Base-by-base conservation (phyloP, 169 alveolate genomes). In the Plasmodium falciparum region DNA sequence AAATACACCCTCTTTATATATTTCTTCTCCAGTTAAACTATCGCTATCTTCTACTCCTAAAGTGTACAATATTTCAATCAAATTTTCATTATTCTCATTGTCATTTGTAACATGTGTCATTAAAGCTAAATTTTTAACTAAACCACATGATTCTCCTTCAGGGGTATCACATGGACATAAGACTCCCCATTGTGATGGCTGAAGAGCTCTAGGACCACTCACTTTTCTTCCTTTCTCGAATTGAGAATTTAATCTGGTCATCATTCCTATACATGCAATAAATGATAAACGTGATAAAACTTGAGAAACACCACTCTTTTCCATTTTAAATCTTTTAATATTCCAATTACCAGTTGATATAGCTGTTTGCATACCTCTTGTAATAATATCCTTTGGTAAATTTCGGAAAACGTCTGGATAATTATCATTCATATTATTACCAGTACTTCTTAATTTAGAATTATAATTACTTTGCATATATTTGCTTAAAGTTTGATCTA, bases 91-190 rank as follows among this genome's bases (percentile, higher is more conserved):
- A 75, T 97, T 97, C 43, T 95, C 98, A 74, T 96, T 97, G 75
- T 97, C 99, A n/a, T 97, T 97, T 2, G 99, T 98, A n/a, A 99
- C 99, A 93, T 99, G 99, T 13, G 99, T 98, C 94, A 99, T 96
- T 69, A 99, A 88, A 2, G 99, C 98, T 74, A 99, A 96, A 92
- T 97, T 98, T 92, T 99, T 99, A 12, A 99, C 99, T 15, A 99
- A 93, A 9, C 99, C 99, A 88, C 99, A 98, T 39, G 99, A 96
- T 88, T 98, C 99, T 1, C 99, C 99, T 83, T 99, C 99, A 2
- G 99, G 99, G 2, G 99, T 99, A 92, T 99, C 99, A 88, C 99
- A 97, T 1, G 99, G 99, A 76, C 99, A 99, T 12, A 99, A 88
- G 95, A 99, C 97, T 6, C 99, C 99, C 99, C 99, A 99, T 90